Evolutionary conservation across 257 asterid genomes (phyloP).

Genomic region (Scutellaria barbata): DNA sequence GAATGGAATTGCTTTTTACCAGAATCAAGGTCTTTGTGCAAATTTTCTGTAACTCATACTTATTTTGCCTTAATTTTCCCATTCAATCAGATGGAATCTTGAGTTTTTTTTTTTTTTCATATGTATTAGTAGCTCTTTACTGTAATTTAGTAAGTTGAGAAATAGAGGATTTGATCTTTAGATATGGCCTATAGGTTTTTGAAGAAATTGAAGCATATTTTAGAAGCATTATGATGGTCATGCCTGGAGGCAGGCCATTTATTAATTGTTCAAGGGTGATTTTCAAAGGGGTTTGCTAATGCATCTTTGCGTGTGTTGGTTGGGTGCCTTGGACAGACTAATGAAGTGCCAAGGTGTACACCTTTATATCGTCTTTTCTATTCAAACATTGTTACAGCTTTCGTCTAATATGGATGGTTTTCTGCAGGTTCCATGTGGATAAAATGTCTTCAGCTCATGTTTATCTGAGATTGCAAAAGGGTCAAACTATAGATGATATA

Average conservation of each 20-base stretch:
- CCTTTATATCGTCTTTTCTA: constrained; percentile 22
- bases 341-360: neutral
- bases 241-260: neutral
- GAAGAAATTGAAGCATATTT: neutral
- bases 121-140: neutral
- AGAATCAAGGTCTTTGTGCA: neutral
- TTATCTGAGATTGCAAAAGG: constrained; percentile 85
- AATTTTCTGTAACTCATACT: constrained; percentile 7
- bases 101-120: neutral
- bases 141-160: neutral
- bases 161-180: constrained; percentile 2
- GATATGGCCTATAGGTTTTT: neutral
- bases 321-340: neutral
- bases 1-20: constrained; percentile 1
- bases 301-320: constrained; percentile 19
- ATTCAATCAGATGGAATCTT: neutral
- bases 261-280: constrained; percentile 13
- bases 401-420: constrained; percentile 36
- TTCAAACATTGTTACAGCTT: constrained; percentile 28
- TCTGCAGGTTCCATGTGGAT: constrained; percentile 93
- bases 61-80: neutral
- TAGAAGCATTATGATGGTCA: neutral
- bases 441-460: constrained; percentile 99
- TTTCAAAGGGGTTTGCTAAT: constrained; percentile 14
- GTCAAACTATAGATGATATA: constrained; percentile 82